Conservation (phyloP, 495 filamentous ascomycete species). For the Daldinia caldariorum region DNA sequence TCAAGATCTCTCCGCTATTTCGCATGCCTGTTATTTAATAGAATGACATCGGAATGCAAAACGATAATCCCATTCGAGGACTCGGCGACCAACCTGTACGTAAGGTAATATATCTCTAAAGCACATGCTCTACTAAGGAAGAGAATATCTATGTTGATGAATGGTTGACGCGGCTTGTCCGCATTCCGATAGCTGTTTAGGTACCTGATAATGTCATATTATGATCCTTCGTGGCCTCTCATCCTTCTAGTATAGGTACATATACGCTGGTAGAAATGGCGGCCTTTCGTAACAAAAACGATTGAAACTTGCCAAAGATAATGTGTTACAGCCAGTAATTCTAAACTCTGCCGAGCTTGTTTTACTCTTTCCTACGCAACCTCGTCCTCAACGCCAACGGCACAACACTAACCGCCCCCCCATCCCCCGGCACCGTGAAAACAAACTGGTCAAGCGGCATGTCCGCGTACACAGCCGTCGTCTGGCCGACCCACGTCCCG, state of each 20-base stretch:
- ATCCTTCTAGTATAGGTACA: too few relatives aligned
- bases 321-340: too few relatives aligned
- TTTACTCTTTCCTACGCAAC: constrained; percentile 21
- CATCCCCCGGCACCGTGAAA: constrained; percentile 55
- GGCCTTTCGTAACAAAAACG: background rate
- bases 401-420: constrained; percentile 56
- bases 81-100: background rate
- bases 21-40: too few relatives aligned
- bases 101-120: background rate
- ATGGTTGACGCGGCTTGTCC: background rate
- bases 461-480: constrained; percentile 54
- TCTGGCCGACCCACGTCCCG: constrained; percentile 61
- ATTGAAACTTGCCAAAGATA: too few relatives aligned
- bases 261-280: background rate
- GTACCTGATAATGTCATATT: too few relatives aligned
- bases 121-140: too few relatives aligned
- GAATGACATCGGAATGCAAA: too few relatives aligned
- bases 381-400: constrained; percentile 54
- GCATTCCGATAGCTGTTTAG: too few relatives aligned
- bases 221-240: too few relatives aligned
- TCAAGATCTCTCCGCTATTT: too few relatives aligned
- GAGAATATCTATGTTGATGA: background rate
- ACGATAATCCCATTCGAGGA: background rate
- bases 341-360: background rate
- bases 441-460: constrained; percentile 62